Base-by-base conservation (phyloP, 768 basidiomycete species). In the Russula sp. region DNA sequence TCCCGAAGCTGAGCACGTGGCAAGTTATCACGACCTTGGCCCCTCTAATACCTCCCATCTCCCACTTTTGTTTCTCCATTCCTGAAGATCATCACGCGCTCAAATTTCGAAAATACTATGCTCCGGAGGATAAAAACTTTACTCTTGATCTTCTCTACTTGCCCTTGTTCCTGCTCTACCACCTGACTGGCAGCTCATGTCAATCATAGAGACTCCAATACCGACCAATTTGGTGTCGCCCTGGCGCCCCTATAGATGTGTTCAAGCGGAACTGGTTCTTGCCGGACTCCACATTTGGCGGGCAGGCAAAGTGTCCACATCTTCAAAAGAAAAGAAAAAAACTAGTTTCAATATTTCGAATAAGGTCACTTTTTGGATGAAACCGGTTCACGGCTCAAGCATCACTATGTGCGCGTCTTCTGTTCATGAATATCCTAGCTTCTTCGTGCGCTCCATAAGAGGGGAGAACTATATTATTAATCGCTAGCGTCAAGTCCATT, bases 111-210 rank as follows among this genome's bases (percentile, higher is more conserved):
- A 52, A 28, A 22, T 48, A n/a, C 18, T 3, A 22, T 48, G 18
- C 18, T 3, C 24, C 50, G 18, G 42, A 40, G 26, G 18, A 57
- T 16, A 50, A 16, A 14, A 36, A 22, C 30, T 13, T 34, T 10
- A 40, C 22, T 54, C 52, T 18, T 64, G 51, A 53, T 63, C 52
- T 26, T 59, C 63, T 16, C 55, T 53, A 22, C 42, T 50, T 34
- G 13, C 55, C 49, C 51, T 28, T n/a, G 63, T 54, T 36, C 52
- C 57, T 64, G 62, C 56, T n/a, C 13, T 50, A 50, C 26, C 48
- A 24, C 48, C 38, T 9, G 38, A 6, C 46, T 48, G 22, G 24
- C 24, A 40, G 20, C 26, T 57, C 55, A 1, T 51, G 36, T 51
- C 49, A 60, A 51, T 40, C 38, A 30, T 30, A 2, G 18, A 20